Base-by-base conservation (phyloP, 2,329 filamentous ascomycete species). In the Phialemoniopsis sp. region DNA sequence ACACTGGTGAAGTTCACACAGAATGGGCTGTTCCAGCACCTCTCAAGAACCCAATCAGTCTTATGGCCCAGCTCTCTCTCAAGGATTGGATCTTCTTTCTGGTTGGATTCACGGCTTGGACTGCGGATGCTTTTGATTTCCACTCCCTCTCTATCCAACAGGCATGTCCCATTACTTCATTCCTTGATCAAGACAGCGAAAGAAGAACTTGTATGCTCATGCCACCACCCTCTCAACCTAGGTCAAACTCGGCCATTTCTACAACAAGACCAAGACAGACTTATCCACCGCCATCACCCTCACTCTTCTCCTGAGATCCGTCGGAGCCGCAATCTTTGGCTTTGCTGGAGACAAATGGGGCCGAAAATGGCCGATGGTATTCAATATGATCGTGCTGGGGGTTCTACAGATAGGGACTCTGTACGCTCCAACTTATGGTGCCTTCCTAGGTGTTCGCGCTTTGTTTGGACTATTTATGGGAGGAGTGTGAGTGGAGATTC, bases 51-150 rank as follows among this genome's bases (percentile, higher is more conserved):
- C 87, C 87, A 29, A 66, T 91, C 62, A 78, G 70, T 29, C 70
- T 91, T 19, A 68, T 89, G 45, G 71, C 69, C 19, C 73, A 82
- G 60, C 71, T 93, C 13, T 74, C 70, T 3, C 66, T 67, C 17
- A 76, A 71, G 44, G 80, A 85, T 55, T 91, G 87, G 86, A 54
- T 86, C 13, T 89, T 87, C 66, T 82, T 91, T 63, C 47, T 85
- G 31, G 82, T 89, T 9, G 87, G 85, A 4, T 80, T 90, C 55
- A 61, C 74, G 26, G 82, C 85, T 13, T 91, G 87, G 87, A 85
- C 79, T 2, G 86, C 85, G 41, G 87, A 91, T 57, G 86, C 87
- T 4, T 91, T 90, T 57, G 87, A 89, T 60, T 91, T 90, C 57
- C 85, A 89, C 61, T 84, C 87, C 18, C 71, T 91, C 8, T 86